Evolutionary conservation across 2,329 filamentous ascomycete genomes (phyloP), one percentile per base, ranked within the genome.

Genomic region (Penicillium palitans): DNA sequence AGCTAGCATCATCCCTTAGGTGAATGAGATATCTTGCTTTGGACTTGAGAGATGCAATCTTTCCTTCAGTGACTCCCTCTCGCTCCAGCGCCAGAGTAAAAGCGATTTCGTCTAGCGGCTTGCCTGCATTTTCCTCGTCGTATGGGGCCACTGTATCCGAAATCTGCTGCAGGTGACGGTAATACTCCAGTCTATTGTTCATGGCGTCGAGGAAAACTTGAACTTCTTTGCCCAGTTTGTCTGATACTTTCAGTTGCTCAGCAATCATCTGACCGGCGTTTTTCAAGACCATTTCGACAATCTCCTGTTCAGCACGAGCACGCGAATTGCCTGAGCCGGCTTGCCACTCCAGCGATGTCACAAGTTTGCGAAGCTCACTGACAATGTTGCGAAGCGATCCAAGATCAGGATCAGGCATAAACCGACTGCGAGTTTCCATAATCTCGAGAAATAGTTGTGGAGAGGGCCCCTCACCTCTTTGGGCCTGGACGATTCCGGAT

Each of bases 141-240:
- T 90, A 90, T 1, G 89, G 87, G 6, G 85, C 83, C 0, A 98
- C 91, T 19, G 86, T 90, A 70, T 98, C 93, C 0, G 93, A 97
- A n/a, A 98, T 87, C 27, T 86, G 84, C 70, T 98, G 95, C 12
- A 98, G 81, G 69, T 97, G 92, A 6, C 89, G 87, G 71, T 98
- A 98, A 71, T 92, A 98, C 57, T 95, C 91, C 0, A 97, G 77
- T 15, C 95, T 87, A 39, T 87, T 82, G 68, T 98, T 98, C 86
- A 96, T 93, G 0, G 89, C 86, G 17, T 82, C 80, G 29, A 86
- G 88, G 71, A 96, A 95, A 29, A 86, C 78, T 47, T 93, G 88
- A 6, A 91, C 78, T 72, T 97, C 93, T 50, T 77, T 79, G 52
- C 89, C 76, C 8, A 88, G 68, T 10, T 75, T 78, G 5, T 70